phyloP scores from a whole-genome alignment of 108 stramenopile genomes.

The Chaetoceros tenuissimus region DNA sequence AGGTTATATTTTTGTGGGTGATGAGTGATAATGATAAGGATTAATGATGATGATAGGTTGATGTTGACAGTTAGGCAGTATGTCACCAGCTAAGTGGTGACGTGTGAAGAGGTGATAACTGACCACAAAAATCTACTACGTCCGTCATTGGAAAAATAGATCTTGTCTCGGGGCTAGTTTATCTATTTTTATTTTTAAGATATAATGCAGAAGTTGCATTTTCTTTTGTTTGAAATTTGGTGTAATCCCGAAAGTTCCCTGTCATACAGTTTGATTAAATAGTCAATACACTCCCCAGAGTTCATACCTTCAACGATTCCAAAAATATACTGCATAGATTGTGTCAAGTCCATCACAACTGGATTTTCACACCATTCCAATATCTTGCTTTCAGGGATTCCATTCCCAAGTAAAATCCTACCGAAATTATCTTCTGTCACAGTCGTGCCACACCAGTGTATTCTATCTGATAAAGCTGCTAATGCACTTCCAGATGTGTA shows the following conservation, averaged over 20 bases:
- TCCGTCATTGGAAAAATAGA: too few relatives aligned
- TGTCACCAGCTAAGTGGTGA: too few relatives aligned
- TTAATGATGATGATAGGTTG: too few relatives aligned
- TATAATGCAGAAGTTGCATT: not conserved
- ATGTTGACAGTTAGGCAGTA: too few relatives aligned
- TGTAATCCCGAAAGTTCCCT: not conserved
- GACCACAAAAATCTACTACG: too few relatives aligned
- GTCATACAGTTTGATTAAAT: not conserved
- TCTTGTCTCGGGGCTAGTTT: too few relatives aligned
- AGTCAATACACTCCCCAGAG: not conserved
- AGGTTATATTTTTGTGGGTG: too few relatives aligned
- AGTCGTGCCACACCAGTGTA: not conserved
- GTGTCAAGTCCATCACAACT: not conserved
- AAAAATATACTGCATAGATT: not conserved
- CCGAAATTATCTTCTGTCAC: not conserved
- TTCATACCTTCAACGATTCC: not conserved
- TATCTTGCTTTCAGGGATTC: not conserved
- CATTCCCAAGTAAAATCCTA: not conserved
- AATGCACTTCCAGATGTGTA: not conserved
- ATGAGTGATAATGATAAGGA: too few relatives aligned
- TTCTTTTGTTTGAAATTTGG: not conserved
- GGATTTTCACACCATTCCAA: conserved; percentile 1
- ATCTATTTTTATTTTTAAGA: too few relatives aligned
- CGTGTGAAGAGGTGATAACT: too few relatives aligned
- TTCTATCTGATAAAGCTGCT: not conserved